Evolutionary conservation across 148 eudicot species (phyloP).

Genomic region (Camellia japonica): DNA sequence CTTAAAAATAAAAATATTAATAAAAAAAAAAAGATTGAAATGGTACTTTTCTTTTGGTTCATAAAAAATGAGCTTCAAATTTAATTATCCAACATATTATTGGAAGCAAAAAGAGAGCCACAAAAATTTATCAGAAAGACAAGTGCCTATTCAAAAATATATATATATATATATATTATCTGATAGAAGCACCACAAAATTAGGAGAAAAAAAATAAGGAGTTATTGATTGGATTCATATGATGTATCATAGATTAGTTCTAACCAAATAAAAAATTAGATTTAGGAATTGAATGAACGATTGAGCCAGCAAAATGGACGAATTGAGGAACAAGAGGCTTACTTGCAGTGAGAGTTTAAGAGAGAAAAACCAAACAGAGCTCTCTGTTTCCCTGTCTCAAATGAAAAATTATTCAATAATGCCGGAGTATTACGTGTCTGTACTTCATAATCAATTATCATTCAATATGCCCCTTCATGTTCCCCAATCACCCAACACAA

Average conservation of each 20-base stretch:
- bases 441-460: too few relatives aligned
- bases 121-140: background rate
- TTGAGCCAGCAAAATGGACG: background rate
- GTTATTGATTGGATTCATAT: too few relatives aligned
- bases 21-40: background rate
- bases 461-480: too few relatives aligned
- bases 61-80: background rate
- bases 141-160: background rate
- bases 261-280: background rate
- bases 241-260: background rate
- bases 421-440: too few relatives aligned
- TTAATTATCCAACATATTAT: background rate
- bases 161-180: too few relatives aligned
- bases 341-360: conserved; percentile 11
- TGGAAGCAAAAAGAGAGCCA: background rate
- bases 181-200: background rate
- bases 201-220: too few relatives aligned
- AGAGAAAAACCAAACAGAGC: background rate
- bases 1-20: background rate
- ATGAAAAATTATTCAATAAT: too few relatives aligned
- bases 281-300: background rate
- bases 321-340: background rate
- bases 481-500: too few relatives aligned
- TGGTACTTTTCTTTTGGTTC: background rate
- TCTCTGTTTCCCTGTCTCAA: background rate